A percentile compares a stretch with the other conserved stretches of the same genome.
Evolutionary conservation across 2,329 filamentous ascomycete species (phyloP).

Genomic region (Cordyceps farinosa): DNA sequence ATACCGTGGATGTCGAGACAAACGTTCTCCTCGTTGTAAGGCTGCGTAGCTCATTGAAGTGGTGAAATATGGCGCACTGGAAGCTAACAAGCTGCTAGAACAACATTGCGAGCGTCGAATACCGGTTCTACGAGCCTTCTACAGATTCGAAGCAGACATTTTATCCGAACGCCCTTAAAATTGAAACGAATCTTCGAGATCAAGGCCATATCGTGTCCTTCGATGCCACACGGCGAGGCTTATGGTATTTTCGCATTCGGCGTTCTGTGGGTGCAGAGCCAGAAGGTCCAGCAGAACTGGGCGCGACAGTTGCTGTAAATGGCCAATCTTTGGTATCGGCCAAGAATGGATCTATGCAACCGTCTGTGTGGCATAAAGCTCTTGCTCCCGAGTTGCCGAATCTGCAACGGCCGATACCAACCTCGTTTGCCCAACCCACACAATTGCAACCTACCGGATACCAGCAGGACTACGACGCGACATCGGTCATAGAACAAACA

Average conservation of each 20-base stretch:
- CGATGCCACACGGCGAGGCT: conserved; percentile 45
- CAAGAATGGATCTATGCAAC: conserved; percentile 7
- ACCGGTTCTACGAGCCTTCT: conserved; percentile 52
- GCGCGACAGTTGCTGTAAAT: conserved; percentile 4
- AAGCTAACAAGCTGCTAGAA: conserved; percentile 39
- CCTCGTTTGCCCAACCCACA: background rate
- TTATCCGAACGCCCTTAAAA: conserved; percentile 45
- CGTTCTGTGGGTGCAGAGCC: conserved; percentile 38
- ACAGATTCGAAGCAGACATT: conserved; percentile 42
- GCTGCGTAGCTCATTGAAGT: conserved; percentile 23
- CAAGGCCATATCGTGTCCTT: conserved; percentile 53
- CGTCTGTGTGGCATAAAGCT: conserved; percentile 7
- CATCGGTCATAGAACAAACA: conserved; percentile 11
- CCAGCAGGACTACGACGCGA: conserved; percentile 28
- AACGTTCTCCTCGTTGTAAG: conserved; percentile 57
- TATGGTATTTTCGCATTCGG: conserved; percentile 54
- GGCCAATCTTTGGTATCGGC: background rate
- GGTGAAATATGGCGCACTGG: background rate
- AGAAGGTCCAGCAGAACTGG: conserved; percentile 17
- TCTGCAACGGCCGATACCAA: background rate
- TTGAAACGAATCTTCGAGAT: conserved; percentile 49
- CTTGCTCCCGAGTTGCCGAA: background rate
- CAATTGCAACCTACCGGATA: conserved; percentile 14
- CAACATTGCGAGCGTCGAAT: conserved; percentile 53
- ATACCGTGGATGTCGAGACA: conserved; percentile 61